Evolutionary conservation across 164 flowering plant genomes (phyloP).

Genomic region (Annona squamosa): DNA sequence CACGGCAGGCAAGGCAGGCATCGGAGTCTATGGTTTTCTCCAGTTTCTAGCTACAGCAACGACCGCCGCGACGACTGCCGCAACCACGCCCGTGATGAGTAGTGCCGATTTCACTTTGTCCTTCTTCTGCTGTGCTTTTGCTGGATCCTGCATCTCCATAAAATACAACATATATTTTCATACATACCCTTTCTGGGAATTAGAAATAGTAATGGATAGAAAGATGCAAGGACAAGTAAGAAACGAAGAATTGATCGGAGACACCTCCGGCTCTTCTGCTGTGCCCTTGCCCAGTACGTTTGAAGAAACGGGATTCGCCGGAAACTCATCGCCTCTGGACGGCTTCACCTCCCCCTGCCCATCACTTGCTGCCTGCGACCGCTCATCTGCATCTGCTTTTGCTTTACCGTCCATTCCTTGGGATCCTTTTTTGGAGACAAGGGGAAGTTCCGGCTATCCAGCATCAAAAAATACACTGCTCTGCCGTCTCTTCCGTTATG

Average conservation of each 20-base stretch:
- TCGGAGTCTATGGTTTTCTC: background rate
- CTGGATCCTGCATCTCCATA: background rate
- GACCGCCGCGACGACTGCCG: constrained; percentile 8
- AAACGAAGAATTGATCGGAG: no score
- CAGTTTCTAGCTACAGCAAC: constrained; percentile 8
- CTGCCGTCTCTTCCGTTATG: background rate
- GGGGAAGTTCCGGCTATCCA: background rate
- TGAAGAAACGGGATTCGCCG: background rate
- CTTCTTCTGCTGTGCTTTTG: background rate
- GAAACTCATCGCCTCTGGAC: background rate
- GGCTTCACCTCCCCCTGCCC: background rate
- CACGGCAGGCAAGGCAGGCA: no score
- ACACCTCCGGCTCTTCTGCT: background rate
- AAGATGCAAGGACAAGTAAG: background rate
- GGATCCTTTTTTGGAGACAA: background rate
- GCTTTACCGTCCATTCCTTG: background rate
- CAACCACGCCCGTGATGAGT: constrained; percentile 5
- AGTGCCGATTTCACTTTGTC: constrained; percentile 2
- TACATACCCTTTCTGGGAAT: background rate
- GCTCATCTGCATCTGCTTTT: background rate
- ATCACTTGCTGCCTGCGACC: background rate
- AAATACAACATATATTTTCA: background rate
- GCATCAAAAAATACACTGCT: background rate
- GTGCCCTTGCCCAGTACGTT: background rate
- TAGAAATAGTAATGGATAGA: background rate